Base-by-base conservation (phyloP, 2,329 filamentous ascomycete genomes). In the Ophioceras dolichostomum region DNA sequence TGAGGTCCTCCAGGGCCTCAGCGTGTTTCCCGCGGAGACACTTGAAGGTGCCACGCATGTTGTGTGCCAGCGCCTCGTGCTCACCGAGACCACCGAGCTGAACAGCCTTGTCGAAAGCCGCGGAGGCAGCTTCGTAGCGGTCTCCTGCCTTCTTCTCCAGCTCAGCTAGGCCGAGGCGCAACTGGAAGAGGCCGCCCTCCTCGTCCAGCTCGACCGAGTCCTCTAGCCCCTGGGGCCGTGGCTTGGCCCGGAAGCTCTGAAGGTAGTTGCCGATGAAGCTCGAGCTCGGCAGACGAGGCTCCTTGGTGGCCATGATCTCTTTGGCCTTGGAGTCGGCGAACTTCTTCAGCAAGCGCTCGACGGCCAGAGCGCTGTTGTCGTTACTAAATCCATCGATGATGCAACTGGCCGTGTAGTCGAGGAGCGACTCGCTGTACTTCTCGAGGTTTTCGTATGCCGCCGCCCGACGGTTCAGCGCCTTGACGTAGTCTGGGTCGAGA, bases 251-350 rank as follows among this genome's bases (percentile, higher is more conserved):
- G 82, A 98, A 98, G 67, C 89, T 96, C 65, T 96, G 89, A 22
- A 98, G 80, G 61, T 98, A 98, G 70, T 98, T 98, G 55, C 87
- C 86, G 47, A 98, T 88, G 50, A 96, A 98, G 10, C 88, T 95
- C 21, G 91, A 83, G 61, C 88, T 95, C 16, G 91, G 91, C 36
- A 98, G 73, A 64, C 85, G 89, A 65, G 86, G 83, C 24, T 69
- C 65, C 62, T 91, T 89, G 60, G 88, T 89, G 42, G 73, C 72
- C 51, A 98, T 70, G 54, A 98, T 94, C 45, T 77, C 79, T 65
- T 89, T 87, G 46, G 84, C 89, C 68, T 95, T 95, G 47, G 83
- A 73, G 63, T 96, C 89, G 33, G 91, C 91, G 35, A 96, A 89
- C 66, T 94, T 94, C 72, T 96, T 96, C 45, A 98, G 71, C 45